These are phyloP conservation scores for Hypoxylon sp. DNA, from an alignment of 2,329 filamentous ascomycete species.

Conservation along the genomic window DNA sequence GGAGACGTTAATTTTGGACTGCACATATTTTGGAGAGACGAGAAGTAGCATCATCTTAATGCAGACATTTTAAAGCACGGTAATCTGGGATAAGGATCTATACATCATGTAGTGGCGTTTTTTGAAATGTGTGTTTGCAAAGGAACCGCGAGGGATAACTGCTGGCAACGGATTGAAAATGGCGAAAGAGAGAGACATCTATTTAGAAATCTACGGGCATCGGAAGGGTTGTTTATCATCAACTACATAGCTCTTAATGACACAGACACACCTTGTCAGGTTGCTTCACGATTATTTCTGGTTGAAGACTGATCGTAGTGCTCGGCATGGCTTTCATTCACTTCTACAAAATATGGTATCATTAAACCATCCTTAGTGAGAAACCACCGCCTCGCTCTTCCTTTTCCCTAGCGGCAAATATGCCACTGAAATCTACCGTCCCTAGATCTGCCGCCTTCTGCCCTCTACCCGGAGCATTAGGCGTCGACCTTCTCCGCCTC, in stretches of 20 bases:
- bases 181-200: slow-evolving; percentile 26
- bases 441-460: slow-evolving; percentile 72
- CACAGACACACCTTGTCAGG: slow-evolving; percentile 40
- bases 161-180: slow-evolving; percentile 40
- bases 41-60: slow-evolving; percentile 31
- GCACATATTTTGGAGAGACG: slow-evolving; percentile 44
- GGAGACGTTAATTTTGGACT: slow-evolving; percentile 34
- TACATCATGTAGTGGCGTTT: slow-evolving; percentile 44
- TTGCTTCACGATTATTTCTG: slow-evolving; percentile 18
- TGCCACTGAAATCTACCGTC: slow-evolving; percentile 76
- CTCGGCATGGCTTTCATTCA: slow-evolving; percentile 31
- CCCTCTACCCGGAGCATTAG: slow-evolving; percentile 86
- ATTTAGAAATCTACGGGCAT: slow-evolving; percentile 40
- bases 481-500: slow-evolving; percentile 78
- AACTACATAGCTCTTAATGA: slow-evolving; percentile 49
- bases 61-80: slow-evolving; percentile 32
- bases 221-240: slow-evolving; percentile 34
- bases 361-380: slow-evolving; percentile 72
- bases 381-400: slow-evolving; percentile 77
- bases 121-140: slow-evolving; percentile 27
- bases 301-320: slow-evolving; percentile 37
- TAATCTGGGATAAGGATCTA: slow-evolving; percentile 38
- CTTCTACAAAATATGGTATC: slow-evolving; percentile 11
- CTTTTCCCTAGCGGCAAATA: slow-evolving; percentile 76
- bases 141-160: slow-evolving; percentile 13